phyloP scores from a whole-genome alignment of 1,139 yeast species.

The Hyphopichia fennica region DNA sequence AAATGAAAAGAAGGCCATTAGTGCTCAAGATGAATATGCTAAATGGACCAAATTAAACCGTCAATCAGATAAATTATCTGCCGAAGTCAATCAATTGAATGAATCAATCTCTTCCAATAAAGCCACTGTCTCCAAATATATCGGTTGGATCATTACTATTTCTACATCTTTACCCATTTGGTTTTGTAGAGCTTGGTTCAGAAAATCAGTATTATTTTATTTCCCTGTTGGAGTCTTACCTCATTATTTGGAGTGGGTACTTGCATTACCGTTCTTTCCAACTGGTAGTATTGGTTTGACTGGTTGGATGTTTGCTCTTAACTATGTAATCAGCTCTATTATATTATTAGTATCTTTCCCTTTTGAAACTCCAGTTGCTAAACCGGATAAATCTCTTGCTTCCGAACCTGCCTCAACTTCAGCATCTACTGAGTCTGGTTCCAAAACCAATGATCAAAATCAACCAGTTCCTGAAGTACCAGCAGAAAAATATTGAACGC shows the following conservation, averaged over 20 bases:
- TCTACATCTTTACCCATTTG: constrained; percentile 47
- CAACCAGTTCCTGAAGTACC: constrained; percentile 3
- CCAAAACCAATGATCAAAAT: background rate
- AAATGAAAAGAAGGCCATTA: constrained; percentile 57
- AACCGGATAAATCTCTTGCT: background rate
- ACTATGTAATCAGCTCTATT: constrained; percentile 29
- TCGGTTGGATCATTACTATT: constrained; percentile 26
- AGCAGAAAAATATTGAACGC: constrained; percentile 1
- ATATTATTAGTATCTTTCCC: constrained; percentile 30
- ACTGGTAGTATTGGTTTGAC: constrained; percentile 55
- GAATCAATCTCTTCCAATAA: constrained; percentile 36
- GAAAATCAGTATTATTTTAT: constrained; percentile 60
- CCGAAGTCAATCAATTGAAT: constrained; percentile 49
- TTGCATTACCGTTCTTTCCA: constrained; percentile 62
- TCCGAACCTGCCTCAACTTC: background rate
- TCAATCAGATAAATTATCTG: constrained; percentile 56
- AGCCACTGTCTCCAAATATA: constrained; percentile 32
- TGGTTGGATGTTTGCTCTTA: constrained; percentile 47
- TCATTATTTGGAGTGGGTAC: constrained; percentile 50
- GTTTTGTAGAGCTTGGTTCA: constrained; percentile 53
- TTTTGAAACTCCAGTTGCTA: constrained; percentile 20
- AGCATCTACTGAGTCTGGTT: background rate
- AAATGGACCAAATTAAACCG: constrained; percentile 93
- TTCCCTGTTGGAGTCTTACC: constrained; percentile 64
- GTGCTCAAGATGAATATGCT: constrained; percentile 94